Percentiles rank a stretch among this genome's conserved stretches.
phyloP scores from a whole-genome alignment of 345 rosid genomes.

The Pistacia atlantica region DNA sequence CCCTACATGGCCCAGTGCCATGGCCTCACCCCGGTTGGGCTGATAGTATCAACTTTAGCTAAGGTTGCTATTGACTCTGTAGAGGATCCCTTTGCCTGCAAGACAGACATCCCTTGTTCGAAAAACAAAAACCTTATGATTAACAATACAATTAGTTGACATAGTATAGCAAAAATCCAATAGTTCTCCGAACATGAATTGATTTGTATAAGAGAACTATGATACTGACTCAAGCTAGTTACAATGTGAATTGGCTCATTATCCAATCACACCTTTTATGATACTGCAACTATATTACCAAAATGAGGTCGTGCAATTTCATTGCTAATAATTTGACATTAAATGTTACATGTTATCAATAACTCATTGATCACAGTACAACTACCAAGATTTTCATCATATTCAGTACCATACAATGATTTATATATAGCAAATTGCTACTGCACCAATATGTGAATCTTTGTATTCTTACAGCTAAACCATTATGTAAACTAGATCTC shows the following conservation, averaged over 20 bases:
- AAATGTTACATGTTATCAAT: not conserved
- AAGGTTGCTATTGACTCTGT: conserved; percentile 90
- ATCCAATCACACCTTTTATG: not conserved
- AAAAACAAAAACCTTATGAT: not conserved
- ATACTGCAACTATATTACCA: too few species aligned
- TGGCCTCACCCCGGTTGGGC: conserved; percentile 1
- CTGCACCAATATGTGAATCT: not conserved
- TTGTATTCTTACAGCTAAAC: too few species aligned
- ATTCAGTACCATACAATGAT: too few species aligned
- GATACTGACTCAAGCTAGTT: not conserved
- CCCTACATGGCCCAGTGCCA: too few species aligned
- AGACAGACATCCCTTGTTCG: conserved; percentile 1
- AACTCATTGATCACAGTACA: not conserved
- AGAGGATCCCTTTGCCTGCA: conserved; percentile 93
- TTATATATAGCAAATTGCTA: too few species aligned
- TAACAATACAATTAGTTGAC: not conserved
- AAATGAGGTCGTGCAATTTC: not conserved
- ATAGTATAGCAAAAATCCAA: not conserved
- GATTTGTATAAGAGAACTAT: not conserved
- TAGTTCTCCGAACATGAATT: not conserved
- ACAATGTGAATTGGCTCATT: not conserved
- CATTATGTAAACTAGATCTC: not conserved
- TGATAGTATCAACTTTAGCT: conserved; percentile 91
- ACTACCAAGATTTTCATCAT: too few species aligned
- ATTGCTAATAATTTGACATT: not conserved